Base-by-base conservation (phyloP, 1,284 basidiomycete genomes). In the Leccinum fallax region DNA sequence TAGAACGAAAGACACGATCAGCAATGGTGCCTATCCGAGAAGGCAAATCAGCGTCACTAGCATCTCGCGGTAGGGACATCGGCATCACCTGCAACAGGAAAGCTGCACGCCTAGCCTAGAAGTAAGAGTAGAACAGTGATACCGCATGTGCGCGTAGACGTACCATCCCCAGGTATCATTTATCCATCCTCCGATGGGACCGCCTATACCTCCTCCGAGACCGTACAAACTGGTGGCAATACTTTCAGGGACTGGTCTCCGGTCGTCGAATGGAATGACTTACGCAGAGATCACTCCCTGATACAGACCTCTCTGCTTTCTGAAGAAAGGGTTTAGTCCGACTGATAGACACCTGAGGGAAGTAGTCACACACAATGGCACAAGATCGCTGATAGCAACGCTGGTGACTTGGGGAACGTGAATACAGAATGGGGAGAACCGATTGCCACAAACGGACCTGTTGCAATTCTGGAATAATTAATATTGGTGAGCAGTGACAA, bases 301-400 rank as follows among this genome's bases (percentile, higher is more conserved):
- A 73, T 94, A 95, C 38, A 96, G 77, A 5, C 94, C 94, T 65
- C 94, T 84, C 64, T 93, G 88, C 70, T 91, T 90, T 68, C 93
- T 94, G 62, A 34, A 58, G 7, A 54, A 53, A 11, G 48, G 1
- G n/a, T 10, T 46, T 21, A 30, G 59, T 21, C 3, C 15, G 19
- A 26, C 21, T 48, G 46, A 89, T 79, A 4, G 6, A 19, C 21
- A 59, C 24, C 34, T 26, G 54, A 57, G n/a, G 38, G 63, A 38
- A n/a, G 3, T 8, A 15, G 49, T 56, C 7, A 80, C 90, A 78
- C 68, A 94, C 86, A 96, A 75, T 38, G 93, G 92, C 60, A 96
- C 89, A 51, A 93, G 79, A 77, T 93, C 91, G 13, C 89, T 89
- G 60, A 92, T 84, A 56, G 89, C 82, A 56, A 93, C 83, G 67